A percentile compares a stretch with the other conserved stretches of the same genome.
These are phyloP conservation scores for Yarrowia porcina DNA, from an alignment of 805 yeast genomes.

Conservation along the genomic window DNA sequence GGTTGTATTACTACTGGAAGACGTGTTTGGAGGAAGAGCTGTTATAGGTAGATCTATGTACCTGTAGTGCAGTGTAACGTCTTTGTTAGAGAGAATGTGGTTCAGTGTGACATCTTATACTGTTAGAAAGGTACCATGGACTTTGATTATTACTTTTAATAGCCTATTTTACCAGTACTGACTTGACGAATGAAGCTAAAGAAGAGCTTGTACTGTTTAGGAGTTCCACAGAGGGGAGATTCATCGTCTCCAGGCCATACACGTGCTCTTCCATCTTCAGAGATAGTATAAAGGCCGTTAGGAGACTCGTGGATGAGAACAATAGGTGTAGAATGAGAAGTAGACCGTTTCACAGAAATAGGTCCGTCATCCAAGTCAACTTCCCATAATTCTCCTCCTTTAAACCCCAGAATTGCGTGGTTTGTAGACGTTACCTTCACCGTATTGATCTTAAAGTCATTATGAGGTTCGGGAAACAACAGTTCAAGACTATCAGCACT, in stretches of 20 bases:
- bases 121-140: constrained; percentile 29
- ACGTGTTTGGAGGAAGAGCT: too few relatives aligned
- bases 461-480: constrained; percentile 32
- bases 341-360: constrained; percentile 29
- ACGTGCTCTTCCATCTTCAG: constrained; percentile 41
- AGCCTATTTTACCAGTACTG: too few relatives aligned
- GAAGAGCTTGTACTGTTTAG: constrained; percentile 35
- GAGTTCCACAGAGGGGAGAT: constrained; percentile 30
- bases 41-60: too few relatives aligned
- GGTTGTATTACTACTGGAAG: too few relatives aligned
- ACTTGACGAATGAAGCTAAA: constrained; percentile 34
- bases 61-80: too few relatives aligned
- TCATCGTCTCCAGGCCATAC: constrained; percentile 36
- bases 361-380: constrained; percentile 28
- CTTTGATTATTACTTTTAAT: constrained; percentile 31
- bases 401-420: constrained; percentile 36
- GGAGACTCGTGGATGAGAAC: constrained; percentile 29
- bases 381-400: constrained; percentile 38
- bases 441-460: constrained; percentile 32
- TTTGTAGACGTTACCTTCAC: neutral
- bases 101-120: too few relatives aligned
- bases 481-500: constrained; percentile 31
- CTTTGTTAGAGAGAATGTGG: too few relatives aligned
- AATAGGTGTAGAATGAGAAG: constrained; percentile 31
- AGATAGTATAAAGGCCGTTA: constrained; percentile 37